These are phyloP conservation scores for Alternaria gaisen DNA, from an alignment of 2,329 filamentous ascomycete genomes.

Conservation along the genomic window DNA sequence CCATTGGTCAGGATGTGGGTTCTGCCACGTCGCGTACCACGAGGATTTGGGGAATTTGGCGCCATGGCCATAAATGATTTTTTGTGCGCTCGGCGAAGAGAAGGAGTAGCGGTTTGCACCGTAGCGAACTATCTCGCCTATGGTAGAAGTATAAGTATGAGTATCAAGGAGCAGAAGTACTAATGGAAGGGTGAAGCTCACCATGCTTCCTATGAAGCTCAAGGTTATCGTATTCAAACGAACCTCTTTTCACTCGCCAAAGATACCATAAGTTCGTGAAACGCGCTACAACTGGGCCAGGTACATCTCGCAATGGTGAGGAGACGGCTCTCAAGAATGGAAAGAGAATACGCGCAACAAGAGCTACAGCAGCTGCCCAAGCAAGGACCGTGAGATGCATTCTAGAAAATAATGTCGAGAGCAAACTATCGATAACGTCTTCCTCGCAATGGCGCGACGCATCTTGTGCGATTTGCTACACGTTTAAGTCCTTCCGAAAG, in stretches of 20 bases:
- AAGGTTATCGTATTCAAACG: conserved; percentile 19
- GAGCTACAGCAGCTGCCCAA: conserved; percentile 6
- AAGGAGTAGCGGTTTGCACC: conserved; percentile 20
- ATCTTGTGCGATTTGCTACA: neutral
- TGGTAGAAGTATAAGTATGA: neutral
- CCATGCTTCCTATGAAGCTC: conserved; percentile 23
- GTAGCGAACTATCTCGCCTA: conserved; percentile 18
- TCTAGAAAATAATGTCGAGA: neutral
- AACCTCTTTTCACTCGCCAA: conserved; percentile 11
- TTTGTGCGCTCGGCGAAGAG: conserved; percentile 18
- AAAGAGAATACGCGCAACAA: conserved; percentile 15
- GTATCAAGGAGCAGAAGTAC: neutral
- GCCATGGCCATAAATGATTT: conserved; percentile 31
- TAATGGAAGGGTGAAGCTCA: neutral
- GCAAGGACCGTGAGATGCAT: conserved; percentile 14
- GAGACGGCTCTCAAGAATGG: conserved; percentile 10
- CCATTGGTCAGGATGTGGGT: conserved; percentile 36
- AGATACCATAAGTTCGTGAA: conserved; percentile 28
- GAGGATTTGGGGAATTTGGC: conserved; percentile 30
- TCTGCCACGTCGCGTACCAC: conserved; percentile 30
- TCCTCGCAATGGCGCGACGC: neutral
- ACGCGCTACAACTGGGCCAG: conserved; percentile 18
- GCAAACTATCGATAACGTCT: neutral
- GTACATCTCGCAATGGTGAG: conserved; percentile 18
- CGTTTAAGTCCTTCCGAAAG: neutral